Conservation (phyloP, 1,284 basidiomycete species). For the Ganoderma meredithae region DNA sequence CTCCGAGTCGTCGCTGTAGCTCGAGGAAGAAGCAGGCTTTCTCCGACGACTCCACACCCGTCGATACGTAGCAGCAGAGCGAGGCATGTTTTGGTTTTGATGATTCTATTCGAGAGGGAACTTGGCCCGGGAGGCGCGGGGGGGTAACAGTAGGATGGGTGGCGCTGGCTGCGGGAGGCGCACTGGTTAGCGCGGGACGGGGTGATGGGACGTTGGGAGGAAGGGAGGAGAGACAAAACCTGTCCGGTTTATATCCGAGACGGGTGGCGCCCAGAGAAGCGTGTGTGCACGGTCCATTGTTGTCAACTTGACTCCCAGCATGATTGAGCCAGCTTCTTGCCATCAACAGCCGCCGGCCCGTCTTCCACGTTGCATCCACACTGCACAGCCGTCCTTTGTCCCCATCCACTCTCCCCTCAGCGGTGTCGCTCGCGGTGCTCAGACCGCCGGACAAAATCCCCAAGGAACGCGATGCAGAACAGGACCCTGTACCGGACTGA, state of each 20-base stretch:
- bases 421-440: neutral
- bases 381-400: slow-evolving; percentile 13
- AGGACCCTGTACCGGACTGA: neutral
- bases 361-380: slow-evolving; percentile 20
- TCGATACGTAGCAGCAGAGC: slow-evolving; percentile 10
- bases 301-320: slow-evolving; percentile 9
- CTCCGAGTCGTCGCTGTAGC: slow-evolving; percentile 20
- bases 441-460: neutral
- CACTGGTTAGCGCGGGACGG: slow-evolving; percentile 17
- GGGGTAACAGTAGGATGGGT: neutral
- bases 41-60: slow-evolving; percentile 23
- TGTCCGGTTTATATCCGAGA: slow-evolving; percentile 20
- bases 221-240: slow-evolving; percentile 15
- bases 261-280: slow-evolving; percentile 18
- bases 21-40: slow-evolving; percentile 12
- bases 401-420: neutral
- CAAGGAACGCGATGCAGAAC: neutral
- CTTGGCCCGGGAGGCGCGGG: neutral
- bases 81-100: slow-evolving; percentile 13
- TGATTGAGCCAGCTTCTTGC: slow-evolving; percentile 16
- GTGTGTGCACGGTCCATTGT: slow-evolving; percentile 23
- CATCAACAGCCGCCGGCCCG: slow-evolving; percentile 18
- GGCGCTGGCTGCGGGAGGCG: slow-evolving; percentile 13
- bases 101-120: slow-evolving; percentile 1
- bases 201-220: slow-evolving; percentile 15